Evolutionary conservation across 1,139 yeast genomes (phyloP), one percentile per base, ranked within the genome.

Genomic region (Saccharomyces hybrid): DNA sequence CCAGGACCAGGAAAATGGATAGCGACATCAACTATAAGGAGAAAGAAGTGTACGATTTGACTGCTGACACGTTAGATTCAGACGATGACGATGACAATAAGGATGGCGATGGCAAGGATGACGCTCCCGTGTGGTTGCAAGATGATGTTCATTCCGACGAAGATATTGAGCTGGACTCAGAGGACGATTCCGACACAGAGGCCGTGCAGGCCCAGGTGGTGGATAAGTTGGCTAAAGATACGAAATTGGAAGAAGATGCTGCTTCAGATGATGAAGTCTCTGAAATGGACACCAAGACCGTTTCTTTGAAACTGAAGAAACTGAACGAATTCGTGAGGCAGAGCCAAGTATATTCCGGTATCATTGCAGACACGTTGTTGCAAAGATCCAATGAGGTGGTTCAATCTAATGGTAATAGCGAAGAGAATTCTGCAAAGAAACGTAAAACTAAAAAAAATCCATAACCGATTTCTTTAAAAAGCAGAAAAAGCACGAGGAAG

Each of bases 331-430:
- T 91, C 61, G 89, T 91, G 21, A 86, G 86, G 64, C 85, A 86
- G 66, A 87, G 96, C 19, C 90, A 88, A 66, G 79, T 89, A 2
- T 91, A 88, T 70, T 86, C 97, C 1, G 80, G 83, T 57, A 88
- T 90, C 61, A 84, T 91, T 54, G 83, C 95, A 2, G 91, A 88
- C 54, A 84, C 90, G 29, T 76, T 90, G 53, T 67, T 83, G 52
- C 82, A 79, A 58, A 73, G 78, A 52, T 71, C 67, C 34, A 64
- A 65, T 54, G 70, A 69, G 55, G 66, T 69, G 42, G 61, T 58
- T 42, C 63, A 59, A n/a, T 65, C 60, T 49, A 60, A 56, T 51
- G 51, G 14, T n/a, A 49, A 48, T 19, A 55, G 28, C 48, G 32
- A 47, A 38, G 60, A 55, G 24, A 64, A 61, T 50, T 65, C 68